Base-by-base conservation (phyloP, 371 early-diverging fungal species). In the Mucor indicus region DNA sequence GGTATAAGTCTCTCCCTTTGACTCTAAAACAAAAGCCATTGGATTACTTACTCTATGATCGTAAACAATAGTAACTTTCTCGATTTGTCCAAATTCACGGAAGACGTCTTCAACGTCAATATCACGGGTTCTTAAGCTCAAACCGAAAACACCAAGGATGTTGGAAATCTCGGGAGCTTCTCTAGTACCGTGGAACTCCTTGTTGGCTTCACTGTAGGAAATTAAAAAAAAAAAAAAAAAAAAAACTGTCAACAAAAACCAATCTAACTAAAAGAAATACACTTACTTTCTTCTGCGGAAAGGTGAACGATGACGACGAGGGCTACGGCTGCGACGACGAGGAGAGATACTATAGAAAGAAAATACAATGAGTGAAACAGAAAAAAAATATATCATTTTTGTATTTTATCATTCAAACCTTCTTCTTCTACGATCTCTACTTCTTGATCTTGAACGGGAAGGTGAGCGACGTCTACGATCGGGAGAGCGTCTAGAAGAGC, bases 71-170 rank as follows among this genome's bases (percentile, higher is more conserved):
- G 73, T 73, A 24, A 81, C 77, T 48, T 74, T 70, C 35, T 82
- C 72, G 35, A 84, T 55, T 3, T 52, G 54, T 3, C 91, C 93
- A 67, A 74, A 87, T 31, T 79, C 62, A 20, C 72, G 76, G 69
- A 87, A 90, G 3, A 89, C 64, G 11, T 81, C 76, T 47, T 83
- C 78, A 56, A 92, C 64, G 51, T 88, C 84, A 7, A 60, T 47
- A 57, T 88, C 87, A 44, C 60, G 69, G 11, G 91, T 91, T 39
- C 77, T 65, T 38, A 83, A 73, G 60, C 81, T 84, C 55, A 92
- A 77, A 25, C 89, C 89, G 69, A 92, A 92, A 12, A 91, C 89
- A 29, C 92, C 92, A 29, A 92, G 66, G 66, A 53, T 87, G 75
- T 52, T 79, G 62, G 70, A 85, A 55, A 44, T 57, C 52, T 71